Evolutionary conservation across 306 rosid species (phyloP).

Genomic region (Benincasa hispida): DNA sequence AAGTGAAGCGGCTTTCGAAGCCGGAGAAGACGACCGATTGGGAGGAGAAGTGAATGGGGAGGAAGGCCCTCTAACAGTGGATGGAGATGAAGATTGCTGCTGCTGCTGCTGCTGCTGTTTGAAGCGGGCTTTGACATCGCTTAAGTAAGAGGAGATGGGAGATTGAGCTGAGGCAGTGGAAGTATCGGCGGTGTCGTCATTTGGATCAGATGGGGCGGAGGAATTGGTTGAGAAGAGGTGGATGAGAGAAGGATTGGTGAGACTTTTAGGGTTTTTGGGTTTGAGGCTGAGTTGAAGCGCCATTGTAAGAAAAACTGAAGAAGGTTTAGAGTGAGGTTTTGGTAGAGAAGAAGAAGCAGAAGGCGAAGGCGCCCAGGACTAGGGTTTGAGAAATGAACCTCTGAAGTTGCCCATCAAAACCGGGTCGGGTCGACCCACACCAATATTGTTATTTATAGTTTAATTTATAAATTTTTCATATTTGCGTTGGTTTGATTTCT

Average conservation of each 20-base stretch:
- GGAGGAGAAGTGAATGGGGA: background rate
- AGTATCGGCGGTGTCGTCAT: constrained; percentile 6
- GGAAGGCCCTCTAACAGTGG: background rate
- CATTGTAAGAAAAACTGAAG: constrained; percentile 32
- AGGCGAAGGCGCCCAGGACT: background rate
- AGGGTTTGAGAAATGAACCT: background rate
- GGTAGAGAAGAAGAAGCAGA: background rate
- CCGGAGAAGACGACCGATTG: background rate
- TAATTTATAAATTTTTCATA: too few species aligned
- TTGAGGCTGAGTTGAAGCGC: constrained; percentile 37
- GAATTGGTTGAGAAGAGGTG: constrained; percentile 42
- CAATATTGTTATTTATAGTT: too few species aligned
- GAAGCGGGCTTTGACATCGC: constrained; percentile 28
- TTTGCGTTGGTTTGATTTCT: too few species aligned
- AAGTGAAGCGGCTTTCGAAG: background rate
- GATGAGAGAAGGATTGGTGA: constrained; percentile 15
- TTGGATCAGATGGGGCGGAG: constrained; percentile 10
- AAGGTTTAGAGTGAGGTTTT: background rate
- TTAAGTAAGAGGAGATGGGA: constrained; percentile 15
- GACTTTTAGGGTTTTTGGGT: constrained; percentile 12
- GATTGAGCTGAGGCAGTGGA: constrained; percentile 13
- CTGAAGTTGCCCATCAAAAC: background rate
- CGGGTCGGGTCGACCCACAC: background rate
- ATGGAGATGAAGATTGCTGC: background rate
- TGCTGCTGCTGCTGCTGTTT: constrained; percentile 13